phyloP scores from a whole-genome alignment of 192 early-diverging fungal genomes.

The Backusella mclennaniae region DNA sequence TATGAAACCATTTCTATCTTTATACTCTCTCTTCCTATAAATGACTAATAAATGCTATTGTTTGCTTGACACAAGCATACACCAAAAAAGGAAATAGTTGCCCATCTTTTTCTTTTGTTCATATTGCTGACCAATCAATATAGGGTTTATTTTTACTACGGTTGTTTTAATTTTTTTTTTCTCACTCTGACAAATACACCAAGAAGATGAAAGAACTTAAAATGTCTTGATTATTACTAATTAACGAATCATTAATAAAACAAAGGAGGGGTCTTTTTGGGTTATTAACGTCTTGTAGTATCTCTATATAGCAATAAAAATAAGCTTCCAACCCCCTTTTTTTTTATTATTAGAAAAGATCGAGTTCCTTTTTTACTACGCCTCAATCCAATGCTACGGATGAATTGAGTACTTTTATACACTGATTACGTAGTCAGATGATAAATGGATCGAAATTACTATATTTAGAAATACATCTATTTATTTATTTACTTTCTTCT shows the following conservation, averaged over 20 bases:
- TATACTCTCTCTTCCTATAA: neutral
- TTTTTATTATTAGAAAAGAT: no score
- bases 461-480: neutral
- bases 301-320: no score
- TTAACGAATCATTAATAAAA: no score
- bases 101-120: neutral
- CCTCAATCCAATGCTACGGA: neutral
- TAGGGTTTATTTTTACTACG: no score
- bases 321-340: no score
- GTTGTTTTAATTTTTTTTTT: neutral
- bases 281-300: no score
- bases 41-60: neutral
- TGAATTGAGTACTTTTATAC: neutral
- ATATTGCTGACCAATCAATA: neutral
- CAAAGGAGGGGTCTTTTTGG: no score
- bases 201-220: neutral
- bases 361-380: neutral
- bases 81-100: neutral
- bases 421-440: neutral
- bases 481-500: neutral
- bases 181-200: neutral
- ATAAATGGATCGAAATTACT: neutral
- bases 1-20: no score
- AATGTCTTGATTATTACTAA: no score
- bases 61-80: no score